Base-by-base conservation (phyloP, 495 filamentous ascomycete genomes). In the Annulohypoxylon nitens region DNA sequence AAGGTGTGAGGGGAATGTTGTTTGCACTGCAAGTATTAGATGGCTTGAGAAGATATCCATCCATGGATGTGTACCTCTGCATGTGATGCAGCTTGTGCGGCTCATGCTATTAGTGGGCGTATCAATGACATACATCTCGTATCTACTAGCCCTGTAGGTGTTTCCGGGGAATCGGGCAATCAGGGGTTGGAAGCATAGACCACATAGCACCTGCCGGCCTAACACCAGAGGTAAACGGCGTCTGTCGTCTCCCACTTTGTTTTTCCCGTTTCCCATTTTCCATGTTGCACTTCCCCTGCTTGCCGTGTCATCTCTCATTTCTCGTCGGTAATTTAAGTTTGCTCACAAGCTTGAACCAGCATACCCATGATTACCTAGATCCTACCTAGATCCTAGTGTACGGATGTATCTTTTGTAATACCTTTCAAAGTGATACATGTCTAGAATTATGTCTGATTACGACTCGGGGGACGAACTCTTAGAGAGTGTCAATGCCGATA, bases 401-500 rank as follows among this genome's bases (percentile, higher is more conserved):
- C 20, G 20, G 20, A 23, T 23, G 20, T 23, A 23, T 23, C 20
- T 23, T 23, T 23, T 23, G 20, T 23, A 23, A 23, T 23, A 23
- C 20, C 20, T 23, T 23, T 23, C 20, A 23, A 23, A 23, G 20
- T 23, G 20, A 23, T 23, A 23, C 20, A 23, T 23, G 20, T 23
- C 20, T 23, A 23, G 4, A 26, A 51, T 26, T 54, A 74, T 74
- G 65, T 65, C 71, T 12, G 71, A 74, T 12, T 74, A 74, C 39
- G 66, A 61, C n/a, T 74, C 71, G 0, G 71, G 71, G 34, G 71
- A 74, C 16, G 71, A 69, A 3, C 18, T 74, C 0, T 26, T 74
- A 4, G 48, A 16, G 2, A 61, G 53, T 23, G 5, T 74, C 18
- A 14, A 66, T 30, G 61, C 11, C 14, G 61, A 66, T 4, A 66